Conservation (phyloP, 164 flowering plant species). For the Vitis rotundifolia region DNA sequence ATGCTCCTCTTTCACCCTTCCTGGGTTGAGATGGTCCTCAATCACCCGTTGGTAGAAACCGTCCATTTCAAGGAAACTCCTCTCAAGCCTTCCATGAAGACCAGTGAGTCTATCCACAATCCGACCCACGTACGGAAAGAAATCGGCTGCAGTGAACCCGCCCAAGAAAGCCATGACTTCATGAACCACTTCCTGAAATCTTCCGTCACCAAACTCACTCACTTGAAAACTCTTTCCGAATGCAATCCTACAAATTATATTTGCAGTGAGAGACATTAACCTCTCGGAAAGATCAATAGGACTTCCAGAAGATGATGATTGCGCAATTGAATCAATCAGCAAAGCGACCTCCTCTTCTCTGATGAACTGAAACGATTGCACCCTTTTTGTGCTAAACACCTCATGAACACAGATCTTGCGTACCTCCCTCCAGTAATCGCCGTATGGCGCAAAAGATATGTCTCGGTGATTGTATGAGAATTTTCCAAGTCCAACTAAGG, state of each 20-base stretch:
- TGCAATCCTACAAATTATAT: constrained; percentile 14
- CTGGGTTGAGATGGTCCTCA: constrained; percentile 22
- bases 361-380: constrained; percentile 17
- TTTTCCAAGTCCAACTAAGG: not conserved
- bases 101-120: constrained; percentile 30
- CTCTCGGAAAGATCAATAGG: constrained; percentile 21
- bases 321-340: constrained; percentile 13
- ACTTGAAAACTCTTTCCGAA: constrained; percentile 25
- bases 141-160: constrained; percentile 22
- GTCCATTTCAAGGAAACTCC: constrained; percentile 24
- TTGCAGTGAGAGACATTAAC: constrained; percentile 8
- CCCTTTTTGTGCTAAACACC: constrained; percentile 30
- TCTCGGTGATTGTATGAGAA: constrained; percentile 31
- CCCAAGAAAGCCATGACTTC: constrained; percentile 15
- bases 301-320: constrained; percentile 3
- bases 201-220: constrained; percentile 6
- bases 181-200: constrained; percentile 18
- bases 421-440: constrained; percentile 33
- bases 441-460: constrained; percentile 31
- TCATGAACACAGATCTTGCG: constrained; percentile 27
- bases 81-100: constrained; percentile 12
- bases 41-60: constrained; percentile 18
- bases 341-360: constrained; percentile 28
- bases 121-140: constrained; percentile 31
- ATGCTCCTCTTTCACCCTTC: constrained; percentile 1